These are phyloP conservation scores for Claviceps africana DNA, from an alignment of 2,329 filamentous ascomycete genomes.

Conservation along the genomic window DNA sequence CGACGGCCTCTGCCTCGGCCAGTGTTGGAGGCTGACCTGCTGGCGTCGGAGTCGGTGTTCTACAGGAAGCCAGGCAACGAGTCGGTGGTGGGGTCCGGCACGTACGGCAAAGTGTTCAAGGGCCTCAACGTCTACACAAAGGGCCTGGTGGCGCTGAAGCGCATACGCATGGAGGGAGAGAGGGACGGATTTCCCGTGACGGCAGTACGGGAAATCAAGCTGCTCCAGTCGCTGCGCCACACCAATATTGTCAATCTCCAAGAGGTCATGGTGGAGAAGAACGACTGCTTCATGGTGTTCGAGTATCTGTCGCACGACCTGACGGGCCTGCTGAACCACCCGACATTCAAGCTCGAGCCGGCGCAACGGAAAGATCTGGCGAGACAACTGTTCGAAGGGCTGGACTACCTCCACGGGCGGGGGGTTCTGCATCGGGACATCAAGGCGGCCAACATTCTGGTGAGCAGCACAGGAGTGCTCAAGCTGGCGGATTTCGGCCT, in stretches of 20 bases:
- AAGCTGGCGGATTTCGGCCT: conserved; percentile 95
- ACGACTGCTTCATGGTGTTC: conserved; percentile 99
- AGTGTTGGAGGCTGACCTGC: conserved; percentile 55
- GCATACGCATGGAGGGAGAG: conserved; percentile 88
- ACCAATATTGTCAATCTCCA: conserved; percentile 69
- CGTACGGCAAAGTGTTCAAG: conserved; percentile 92
- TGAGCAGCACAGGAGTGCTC: conserved; percentile 75
- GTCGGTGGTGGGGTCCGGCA: conserved; percentile 88
- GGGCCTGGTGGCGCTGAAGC: conserved; percentile 70
- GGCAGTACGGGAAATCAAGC: conserved; percentile 78
- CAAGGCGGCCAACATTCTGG: conserved; percentile 93
- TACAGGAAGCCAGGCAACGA: conserved; percentile 94
- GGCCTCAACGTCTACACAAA: conserved; percentile 86
- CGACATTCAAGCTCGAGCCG: conserved; percentile 70
- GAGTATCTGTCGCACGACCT: conserved; percentile 95
- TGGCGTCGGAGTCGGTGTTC: conserved; percentile 76
- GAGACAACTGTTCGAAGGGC: conserved; percentile 80
- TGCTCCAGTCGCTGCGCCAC: conserved; percentile 76
- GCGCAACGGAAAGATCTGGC: conserved; percentile 88
- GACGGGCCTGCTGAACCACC: conserved; percentile 89
- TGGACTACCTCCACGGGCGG: conserved; percentile 83
- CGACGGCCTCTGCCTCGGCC: conserved; percentile 60
- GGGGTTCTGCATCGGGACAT: conserved; percentile 97
- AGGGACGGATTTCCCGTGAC: conserved; percentile 84
- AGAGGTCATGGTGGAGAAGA: conserved; percentile 96